These are phyloP conservation scores for Coemansia asiatica DNA, from an alignment of 192 early-diverging fungal species.

Conservation along the genomic window DNA sequence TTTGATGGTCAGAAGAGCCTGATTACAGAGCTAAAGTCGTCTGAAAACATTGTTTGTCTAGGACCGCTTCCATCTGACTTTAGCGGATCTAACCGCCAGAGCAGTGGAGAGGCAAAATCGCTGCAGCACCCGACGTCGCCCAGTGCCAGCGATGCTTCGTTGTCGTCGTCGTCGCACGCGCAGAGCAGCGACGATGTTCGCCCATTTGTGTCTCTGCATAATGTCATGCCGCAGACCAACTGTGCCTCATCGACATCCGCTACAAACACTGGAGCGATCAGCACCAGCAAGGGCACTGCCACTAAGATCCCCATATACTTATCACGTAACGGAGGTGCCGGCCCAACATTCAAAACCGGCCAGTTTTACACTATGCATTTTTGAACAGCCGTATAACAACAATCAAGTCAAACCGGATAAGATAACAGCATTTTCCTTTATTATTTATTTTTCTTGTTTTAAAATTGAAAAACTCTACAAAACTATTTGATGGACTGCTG, in stretches of 20 bases:
- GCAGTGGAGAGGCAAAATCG: slow-evolving; percentile 1
- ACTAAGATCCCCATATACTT: slow-evolving; percentile 45
- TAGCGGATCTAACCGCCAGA: slow-evolving; percentile 3
- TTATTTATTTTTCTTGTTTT: neutral
- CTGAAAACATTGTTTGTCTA: slow-evolving; percentile 43
- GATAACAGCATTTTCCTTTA: neutral
- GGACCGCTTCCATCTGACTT: slow-evolving; percentile 45
- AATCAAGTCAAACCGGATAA: neutral
- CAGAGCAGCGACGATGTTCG: slow-evolving; percentile 21
- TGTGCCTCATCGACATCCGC: slow-evolving; percentile 45
- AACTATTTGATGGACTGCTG: too few species aligned
- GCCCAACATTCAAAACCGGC: slow-evolving; percentile 51
- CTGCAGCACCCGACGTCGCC: slow-evolving; percentile 41
- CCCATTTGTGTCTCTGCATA: slow-evolving; percentile 9
- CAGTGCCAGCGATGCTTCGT: slow-evolving; percentile 47
- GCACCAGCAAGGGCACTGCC: slow-evolving; percentile 8
- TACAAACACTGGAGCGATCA: slow-evolving; percentile 20
- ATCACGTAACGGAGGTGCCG: slow-evolving; percentile 44
- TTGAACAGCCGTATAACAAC: slow-evolving; percentile 17
- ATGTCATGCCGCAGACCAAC: slow-evolving; percentile 11
- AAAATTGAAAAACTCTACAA: neutral
- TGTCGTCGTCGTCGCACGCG: slow-evolving; percentile 16
- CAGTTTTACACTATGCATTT: slow-evolving; percentile 50
- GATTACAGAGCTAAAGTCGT: slow-evolving; percentile 45
- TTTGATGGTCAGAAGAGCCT: slow-evolving; percentile 62